These are phyloP conservation scores for Trichophyton verrucosum DNA, from an alignment of 2,329 filamentous ascomycete species.

Conservation along the genomic window DNA sequence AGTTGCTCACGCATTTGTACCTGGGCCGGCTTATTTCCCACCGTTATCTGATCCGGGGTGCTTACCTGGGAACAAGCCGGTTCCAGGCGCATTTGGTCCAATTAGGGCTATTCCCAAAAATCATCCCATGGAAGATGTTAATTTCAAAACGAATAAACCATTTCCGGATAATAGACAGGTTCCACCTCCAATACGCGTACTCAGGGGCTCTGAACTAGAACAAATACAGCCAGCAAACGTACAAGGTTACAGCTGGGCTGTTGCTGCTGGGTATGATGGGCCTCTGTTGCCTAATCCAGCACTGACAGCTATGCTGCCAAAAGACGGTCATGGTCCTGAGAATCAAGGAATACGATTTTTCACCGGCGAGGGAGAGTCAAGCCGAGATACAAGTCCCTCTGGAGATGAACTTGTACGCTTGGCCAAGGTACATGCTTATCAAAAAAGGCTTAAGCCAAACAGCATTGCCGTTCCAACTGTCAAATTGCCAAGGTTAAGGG, in stretches of 20 bases:
- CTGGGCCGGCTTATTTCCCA: neutral
- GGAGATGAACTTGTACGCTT: neutral
- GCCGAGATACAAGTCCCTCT: neutral
- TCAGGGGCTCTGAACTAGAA: neutral
- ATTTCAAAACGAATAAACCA: neutral
- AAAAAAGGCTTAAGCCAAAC: neutral
- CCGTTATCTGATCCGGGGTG: neutral
- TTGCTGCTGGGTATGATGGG: constrained; percentile 3
- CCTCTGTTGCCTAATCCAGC: neutral
- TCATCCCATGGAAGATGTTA: neutral
- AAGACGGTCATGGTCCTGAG: neutral
- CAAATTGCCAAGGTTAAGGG: neutral
- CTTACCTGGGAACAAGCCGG: neutral
- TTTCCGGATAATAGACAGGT: neutral
- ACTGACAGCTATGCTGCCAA: neutral
- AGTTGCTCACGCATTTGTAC: neutral
- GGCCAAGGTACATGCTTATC: neutral
- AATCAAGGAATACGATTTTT: neutral
- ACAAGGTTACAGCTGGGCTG: neutral
- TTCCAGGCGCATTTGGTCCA: neutral
- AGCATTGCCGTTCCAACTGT: neutral
- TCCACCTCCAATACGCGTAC: neutral
- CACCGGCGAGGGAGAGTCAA: neutral
- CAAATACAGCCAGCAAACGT: constrained; percentile 1
- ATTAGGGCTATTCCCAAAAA: neutral